Conservation (phyloP, 2,329 filamentous ascomycete species). For the Aspergillus phoenicis region DNA sequence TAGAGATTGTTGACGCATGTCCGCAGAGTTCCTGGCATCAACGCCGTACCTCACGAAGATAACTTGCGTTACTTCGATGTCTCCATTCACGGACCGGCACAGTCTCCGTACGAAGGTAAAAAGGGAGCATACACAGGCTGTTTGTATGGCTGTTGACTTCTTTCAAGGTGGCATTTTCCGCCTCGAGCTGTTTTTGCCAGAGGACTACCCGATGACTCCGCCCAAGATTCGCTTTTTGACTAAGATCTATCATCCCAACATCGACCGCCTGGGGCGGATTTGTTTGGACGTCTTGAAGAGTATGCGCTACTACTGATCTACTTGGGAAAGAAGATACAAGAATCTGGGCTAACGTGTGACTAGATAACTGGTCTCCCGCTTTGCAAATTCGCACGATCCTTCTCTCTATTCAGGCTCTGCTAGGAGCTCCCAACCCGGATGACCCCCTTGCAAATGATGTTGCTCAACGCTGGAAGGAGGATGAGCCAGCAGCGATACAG, state of each 20-base stretch:
- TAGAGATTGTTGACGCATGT: constrained; percentile 12
- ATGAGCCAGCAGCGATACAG: constrained; percentile 87
- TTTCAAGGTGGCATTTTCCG: constrained; percentile 79
- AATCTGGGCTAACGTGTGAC: constrained; percentile 18
- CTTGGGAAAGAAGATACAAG: neutral
- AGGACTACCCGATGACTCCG: constrained; percentile 99
- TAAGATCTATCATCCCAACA: constrained; percentile 99
- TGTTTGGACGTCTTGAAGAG: constrained; percentile 97
- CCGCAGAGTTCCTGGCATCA: constrained; percentile 87
- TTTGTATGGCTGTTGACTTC: constrained; percentile 9
- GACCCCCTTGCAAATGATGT: constrained; percentile 98
- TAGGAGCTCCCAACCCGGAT: constrained; percentile 95
- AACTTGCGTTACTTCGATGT: constrained; percentile 99
- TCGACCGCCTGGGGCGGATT: constrained; percentile 95
- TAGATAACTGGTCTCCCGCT: constrained; percentile 98
- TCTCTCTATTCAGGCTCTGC: constrained; percentile 94
- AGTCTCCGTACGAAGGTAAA: constrained; percentile 91
- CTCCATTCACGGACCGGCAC: constrained; percentile 86
- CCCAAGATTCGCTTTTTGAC: constrained; percentile 98
- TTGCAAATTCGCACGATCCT: constrained; percentile 97
- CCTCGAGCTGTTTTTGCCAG: constrained; percentile 93
- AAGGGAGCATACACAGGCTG: neutral
- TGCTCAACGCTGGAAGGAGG: constrained; percentile 96
- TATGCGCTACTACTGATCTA: constrained; percentile 48
- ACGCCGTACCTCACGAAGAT: constrained; percentile 91